Evolutionary conservation across 352 stramenopile genomes (phyloP), one percentile per base, ranked within the genome.

Genomic region (Globisporangium apiculatum): DNA sequence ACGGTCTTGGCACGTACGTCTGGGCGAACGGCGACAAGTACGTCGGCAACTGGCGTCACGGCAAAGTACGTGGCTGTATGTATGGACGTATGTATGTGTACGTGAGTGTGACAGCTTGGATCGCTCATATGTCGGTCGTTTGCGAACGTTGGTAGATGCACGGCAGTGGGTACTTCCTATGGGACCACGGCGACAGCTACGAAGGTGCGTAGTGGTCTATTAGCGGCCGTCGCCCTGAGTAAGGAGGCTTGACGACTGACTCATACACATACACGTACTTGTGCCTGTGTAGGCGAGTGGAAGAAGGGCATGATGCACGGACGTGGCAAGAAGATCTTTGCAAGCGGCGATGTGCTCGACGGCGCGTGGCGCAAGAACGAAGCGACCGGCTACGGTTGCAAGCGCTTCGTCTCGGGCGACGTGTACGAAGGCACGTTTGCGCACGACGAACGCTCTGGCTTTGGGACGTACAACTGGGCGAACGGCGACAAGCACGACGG

Each of bases 1-100:
- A 96, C 58, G 87, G 87, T 18, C 76, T 75, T 53, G 85, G 85
- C 15, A 94, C 84, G 48, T 96, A 93, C 52, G 67, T 94, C 47
- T 96, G 87, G 87, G 67, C 83, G 2, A 96, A 96, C 61, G 87
- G 87, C 1, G 87, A 96, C 70, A 94, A 92, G 62, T 96, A 94
- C 63, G 74, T 94, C 14, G 87, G 87, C 7, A 77, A 93, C 62
- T 96, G 83, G 71, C 77, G 80, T 46, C 71, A 85, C 15, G 83
- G 83, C 50, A 89, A 89, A 73, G 83, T 89, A 58, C 14, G 58
- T 51, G 51, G 42, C 14, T 38, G 12, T 48, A 15, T 50, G 7
- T 61, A n/a, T 17, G 15, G 10, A 9, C 15, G 47, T 4, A 14
- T 62, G 17, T 7, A 9, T 51, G 47, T 51, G 24, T 31, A 31